Conservation (phyloP, 2,329 filamentous ascomycete genomes). For the Paracoccidioides brasiliensis region DNA sequence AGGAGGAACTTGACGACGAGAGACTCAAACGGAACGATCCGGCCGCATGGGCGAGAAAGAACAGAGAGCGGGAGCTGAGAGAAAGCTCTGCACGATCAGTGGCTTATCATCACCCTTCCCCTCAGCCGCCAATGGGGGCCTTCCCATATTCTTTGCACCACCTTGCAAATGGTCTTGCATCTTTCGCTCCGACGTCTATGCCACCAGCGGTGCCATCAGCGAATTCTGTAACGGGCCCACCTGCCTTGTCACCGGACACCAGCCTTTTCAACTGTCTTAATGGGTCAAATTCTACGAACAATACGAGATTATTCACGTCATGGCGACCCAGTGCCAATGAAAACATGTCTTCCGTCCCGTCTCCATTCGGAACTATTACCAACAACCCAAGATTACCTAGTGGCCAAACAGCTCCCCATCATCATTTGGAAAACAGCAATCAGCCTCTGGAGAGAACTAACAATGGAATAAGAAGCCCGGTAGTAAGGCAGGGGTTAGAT, state of each 20-base stretch:
- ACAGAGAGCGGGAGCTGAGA: conserved; percentile 9
- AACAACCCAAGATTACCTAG: background rate
- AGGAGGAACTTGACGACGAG: conserved; percentile 31
- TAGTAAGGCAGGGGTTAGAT: background rate
- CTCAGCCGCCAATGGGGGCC: background rate
- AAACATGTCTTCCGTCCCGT: background rate
- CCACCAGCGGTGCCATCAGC: conserved; percentile 1
- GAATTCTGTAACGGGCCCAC: conserved; percentile 12
- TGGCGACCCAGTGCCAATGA: background rate
- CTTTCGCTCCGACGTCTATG: background rate
- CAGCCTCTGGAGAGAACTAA: background rate
- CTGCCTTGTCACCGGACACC: conserved; percentile 15
- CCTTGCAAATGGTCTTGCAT: background rate
- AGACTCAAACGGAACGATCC: conserved; percentile 27
- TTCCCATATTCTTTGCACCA: background rate
- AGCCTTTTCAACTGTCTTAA: conserved; percentile 5
- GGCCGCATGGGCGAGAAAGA: conserved; percentile 18
- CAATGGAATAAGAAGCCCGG: background rate
- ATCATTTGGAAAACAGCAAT: background rate
- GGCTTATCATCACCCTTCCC: background rate
- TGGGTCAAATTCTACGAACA: background rate
- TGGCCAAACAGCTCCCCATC: background rate
- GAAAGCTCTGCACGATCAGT: conserved; percentile 1
- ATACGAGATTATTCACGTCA: background rate
- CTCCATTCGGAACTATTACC: background rate